Evolutionary conservation across 192 early-diverging fungal species (phyloP).

Genomic region (Podila epigama): DNA sequence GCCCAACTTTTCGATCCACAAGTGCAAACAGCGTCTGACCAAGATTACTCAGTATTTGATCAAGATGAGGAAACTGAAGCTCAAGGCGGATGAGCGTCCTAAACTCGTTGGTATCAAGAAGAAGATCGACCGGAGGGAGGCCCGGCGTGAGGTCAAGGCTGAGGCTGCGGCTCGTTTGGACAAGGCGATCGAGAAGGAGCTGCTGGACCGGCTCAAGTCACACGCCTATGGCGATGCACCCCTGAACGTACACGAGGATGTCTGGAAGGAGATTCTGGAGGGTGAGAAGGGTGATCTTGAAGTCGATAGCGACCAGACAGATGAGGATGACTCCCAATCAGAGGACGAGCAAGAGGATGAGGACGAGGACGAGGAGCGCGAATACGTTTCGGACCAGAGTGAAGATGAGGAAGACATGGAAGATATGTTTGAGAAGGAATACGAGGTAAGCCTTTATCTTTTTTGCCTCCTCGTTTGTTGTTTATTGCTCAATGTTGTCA

Average conservation of each 20-base stretch:
- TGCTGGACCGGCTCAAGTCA: slow-evolving; percentile 88
- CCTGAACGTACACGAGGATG: slow-evolving; percentile 90
- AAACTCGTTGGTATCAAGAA: slow-evolving; percentile 91
- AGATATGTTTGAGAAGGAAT: slow-evolving; percentile 57
- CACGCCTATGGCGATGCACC: slow-evolving; percentile 97
- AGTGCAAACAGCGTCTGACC: slow-evolving; percentile 96
- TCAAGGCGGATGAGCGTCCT: slow-evolving; percentile 75
- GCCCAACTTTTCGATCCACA: slow-evolving; percentile 91
- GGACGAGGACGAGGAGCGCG: slow-evolving; percentile 60
- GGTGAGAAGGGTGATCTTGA: slow-evolving; percentile 74
- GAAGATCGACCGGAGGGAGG: slow-evolving; percentile 91
- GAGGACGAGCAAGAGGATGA: slow-evolving; percentile 63
- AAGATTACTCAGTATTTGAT: slow-evolving; percentile 97
- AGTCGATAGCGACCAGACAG: slow-evolving; percentile 73
- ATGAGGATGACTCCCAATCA: slow-evolving; percentile 68
- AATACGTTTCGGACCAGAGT: slow-evolving; percentile 68
- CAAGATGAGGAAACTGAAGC: slow-evolving; percentile 87
- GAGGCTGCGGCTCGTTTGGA: slow-evolving; percentile 92
- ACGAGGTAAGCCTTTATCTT: slow-evolving; percentile 23
- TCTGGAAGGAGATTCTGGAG: slow-evolving; percentile 90
- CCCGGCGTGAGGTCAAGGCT: slow-evolving; percentile 85
- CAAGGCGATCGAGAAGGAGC: slow-evolving; percentile 93
- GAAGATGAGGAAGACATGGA: slow-evolving; percentile 74
- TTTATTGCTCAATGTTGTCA: too few species aligned
- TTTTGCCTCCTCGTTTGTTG: neutral